Evolutionary conservation across 352 stramenopile genomes (phyloP).

Genomic region (Phytophthora citricola): DNA sequence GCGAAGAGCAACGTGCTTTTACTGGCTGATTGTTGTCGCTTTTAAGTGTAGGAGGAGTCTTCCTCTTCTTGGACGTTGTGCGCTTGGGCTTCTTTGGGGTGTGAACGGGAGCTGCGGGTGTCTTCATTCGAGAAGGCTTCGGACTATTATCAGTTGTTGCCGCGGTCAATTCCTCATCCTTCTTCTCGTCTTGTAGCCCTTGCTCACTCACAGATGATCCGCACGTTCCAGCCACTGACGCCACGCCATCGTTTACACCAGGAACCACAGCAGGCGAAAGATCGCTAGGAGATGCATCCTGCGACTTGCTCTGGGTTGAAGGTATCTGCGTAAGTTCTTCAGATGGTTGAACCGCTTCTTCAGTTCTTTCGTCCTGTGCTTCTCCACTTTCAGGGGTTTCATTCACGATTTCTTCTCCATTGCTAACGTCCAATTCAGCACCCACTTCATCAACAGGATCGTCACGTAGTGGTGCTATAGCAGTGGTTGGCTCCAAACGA

Average conservation of each 20-base stretch:
- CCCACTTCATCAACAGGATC: too few species aligned
- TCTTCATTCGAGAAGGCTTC: background rate
- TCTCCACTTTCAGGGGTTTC: constrained; percentile 4
- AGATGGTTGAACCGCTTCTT: too few species aligned
- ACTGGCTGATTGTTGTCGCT: background rate
- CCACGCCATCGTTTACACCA: background rate
- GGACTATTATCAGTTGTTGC: background rate
- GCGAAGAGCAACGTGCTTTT: constrained; percentile 19
- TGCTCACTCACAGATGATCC: too few species aligned
- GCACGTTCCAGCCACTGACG: background rate
- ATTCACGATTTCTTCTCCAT: constrained; percentile 2
- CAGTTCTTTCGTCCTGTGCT: too few species aligned
- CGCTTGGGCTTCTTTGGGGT: constrained; percentile 17
- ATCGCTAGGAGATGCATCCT: too few species aligned
- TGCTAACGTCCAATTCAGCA: too few species aligned
- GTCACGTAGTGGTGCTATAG: too few species aligned
- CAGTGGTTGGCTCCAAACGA: too few species aligned
- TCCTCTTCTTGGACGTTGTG: constrained; percentile 17
- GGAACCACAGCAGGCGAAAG: too few species aligned
- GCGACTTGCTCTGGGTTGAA: too few species aligned
- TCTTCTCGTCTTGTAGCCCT: background rate
- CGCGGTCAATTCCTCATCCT: background rate
- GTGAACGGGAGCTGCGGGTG: constrained; percentile 1
- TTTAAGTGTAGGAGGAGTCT: background rate
- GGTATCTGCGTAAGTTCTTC: too few species aligned